These are phyloP conservation scores for Lycium ferocissimum DNA, from an alignment of 257 asterid genomes.

Conservation along the genomic window DNA sequence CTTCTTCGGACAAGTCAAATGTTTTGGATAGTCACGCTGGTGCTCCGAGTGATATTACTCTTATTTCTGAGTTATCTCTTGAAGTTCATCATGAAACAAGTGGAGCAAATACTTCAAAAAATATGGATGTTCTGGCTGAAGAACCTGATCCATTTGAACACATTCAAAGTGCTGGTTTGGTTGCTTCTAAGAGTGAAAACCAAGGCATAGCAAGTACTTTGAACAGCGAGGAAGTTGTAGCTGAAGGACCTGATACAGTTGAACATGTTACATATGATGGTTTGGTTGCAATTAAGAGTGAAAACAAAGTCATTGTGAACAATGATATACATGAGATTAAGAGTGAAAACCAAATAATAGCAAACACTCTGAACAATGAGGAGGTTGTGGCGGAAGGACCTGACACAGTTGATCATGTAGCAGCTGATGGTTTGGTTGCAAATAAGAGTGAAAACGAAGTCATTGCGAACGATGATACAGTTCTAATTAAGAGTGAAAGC, in stretches of 20 bases:
- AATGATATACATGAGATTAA: constrained; percentile 15
- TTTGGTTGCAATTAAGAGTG: constrained; percentile 16
- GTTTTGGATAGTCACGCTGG: constrained; percentile 36
- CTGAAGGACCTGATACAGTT: constrained; percentile 34
- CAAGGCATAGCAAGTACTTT: constrained; percentile 20
- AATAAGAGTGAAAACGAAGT: neutral
- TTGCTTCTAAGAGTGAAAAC: constrained; percentile 19
- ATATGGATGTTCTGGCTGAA: constrained; percentile 14
- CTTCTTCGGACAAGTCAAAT: constrained; percentile 41
- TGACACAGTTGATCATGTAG: constrained; percentile 36
- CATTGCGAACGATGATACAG: neutral
- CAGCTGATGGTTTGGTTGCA: constrained; percentile 28
- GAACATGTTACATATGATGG: constrained; percentile 35
- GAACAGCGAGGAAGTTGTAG: constrained; percentile 26
- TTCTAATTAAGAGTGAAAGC: neutral
- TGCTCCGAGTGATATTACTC: constrained; percentile 33
- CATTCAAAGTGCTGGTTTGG: constrained; percentile 12
- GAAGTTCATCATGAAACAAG: constrained; percentile 40
- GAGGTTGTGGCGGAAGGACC: constrained; percentile 38
- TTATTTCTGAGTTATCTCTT: constrained; percentile 45
- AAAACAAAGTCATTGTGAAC: constrained; percentile 31
- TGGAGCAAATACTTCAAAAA: constrained; percentile 34
- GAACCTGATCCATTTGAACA: constrained; percentile 24
- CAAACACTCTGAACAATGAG: neutral
- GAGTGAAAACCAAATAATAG: neutral